Evolutionary conservation across 352 stramenopile genomes (phyloP), one percentile per base, ranked within the genome.

Genomic region (Phytophthora agathidicida): DNA sequence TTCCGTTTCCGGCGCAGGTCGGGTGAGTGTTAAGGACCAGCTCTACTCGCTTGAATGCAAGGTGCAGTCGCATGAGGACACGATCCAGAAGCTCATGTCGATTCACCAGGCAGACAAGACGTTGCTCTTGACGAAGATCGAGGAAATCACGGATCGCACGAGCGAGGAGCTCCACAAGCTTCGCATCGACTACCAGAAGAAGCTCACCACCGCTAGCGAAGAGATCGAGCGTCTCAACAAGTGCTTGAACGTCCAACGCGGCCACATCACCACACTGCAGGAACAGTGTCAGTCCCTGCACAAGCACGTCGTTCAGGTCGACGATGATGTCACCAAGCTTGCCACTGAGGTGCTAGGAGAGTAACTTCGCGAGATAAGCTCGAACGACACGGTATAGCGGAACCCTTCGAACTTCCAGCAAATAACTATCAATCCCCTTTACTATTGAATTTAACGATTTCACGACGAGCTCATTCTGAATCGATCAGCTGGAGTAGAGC

Each of bases 191-290:
- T 89, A 91, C 72, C 80, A 92, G 41, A 91, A 92, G 66, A 87
- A 87, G 62, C 76, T 91, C 60, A 91, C 88, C 67, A 86, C 78
- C 1, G 84, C 84, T 9, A 89, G 80, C 36, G 82, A 93, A 11
- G 84, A 91, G 59, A 92, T 93, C 50, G 84, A 93, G 48, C 77
- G 84, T 20, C 72, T 93, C 50, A 92, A 89, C 68, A 93, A 92
- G 71, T 92, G 82, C 46, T 71, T 92, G 42, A 91, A 85, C 38
- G 82, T 93, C 24, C 82, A 93, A 72, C 84, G 84, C 24, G 84
- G 84, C 27, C 83, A 90, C 52, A 91, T 93, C 57, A 90, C 81
- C 66, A 93, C 84, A 36, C 71, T 92, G 20, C 81, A 93, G 59
- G 82, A 93, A 59, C 84, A 92, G 62, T 92, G 82, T 30, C 77